Evolutionary conservation across 2,329 filamentous ascomycete species (phyloP).

Genomic region (Coniochaeta hoffmannii): DNA sequence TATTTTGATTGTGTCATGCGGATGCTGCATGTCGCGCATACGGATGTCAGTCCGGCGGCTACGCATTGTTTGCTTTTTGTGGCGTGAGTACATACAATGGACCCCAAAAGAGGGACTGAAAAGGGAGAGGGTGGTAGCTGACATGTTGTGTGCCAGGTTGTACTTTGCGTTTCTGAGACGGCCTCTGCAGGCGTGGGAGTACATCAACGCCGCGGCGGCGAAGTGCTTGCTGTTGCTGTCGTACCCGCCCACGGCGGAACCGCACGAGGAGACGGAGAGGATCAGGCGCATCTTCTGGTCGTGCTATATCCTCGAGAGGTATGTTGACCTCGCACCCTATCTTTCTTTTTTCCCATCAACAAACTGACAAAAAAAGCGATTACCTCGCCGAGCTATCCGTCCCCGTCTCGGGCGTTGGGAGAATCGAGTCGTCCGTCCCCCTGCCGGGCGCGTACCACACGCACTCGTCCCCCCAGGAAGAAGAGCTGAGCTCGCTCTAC

Average conservation of each 20-base stretch:
- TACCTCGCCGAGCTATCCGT: conserved; percentile 45
- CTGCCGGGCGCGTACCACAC: conserved; percentile 39
- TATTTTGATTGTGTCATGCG: conserved; percentile 40
- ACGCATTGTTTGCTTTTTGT: conserved; percentile 43
- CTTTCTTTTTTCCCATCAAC: neutral
- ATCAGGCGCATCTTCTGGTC: conserved; percentile 46
- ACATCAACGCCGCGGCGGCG: conserved; percentile 38
- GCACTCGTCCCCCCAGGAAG: conserved; percentile 27
- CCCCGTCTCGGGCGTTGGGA: conserved; percentile 40
- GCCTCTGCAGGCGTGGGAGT: conserved; percentile 45
- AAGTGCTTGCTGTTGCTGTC: conserved; percentile 42
- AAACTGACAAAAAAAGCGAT: conserved; percentile 25
- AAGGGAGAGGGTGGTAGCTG: accelerated
- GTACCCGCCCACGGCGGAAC: conserved; percentile 27
- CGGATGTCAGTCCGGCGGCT: conserved; percentile 35
- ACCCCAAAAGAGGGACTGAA: too few species aligned
- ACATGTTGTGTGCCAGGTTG: conserved; percentile 22
- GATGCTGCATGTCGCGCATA: conserved; percentile 36
- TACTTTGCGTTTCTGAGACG: conserved; percentile 43
- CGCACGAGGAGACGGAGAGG: conserved; percentile 35
- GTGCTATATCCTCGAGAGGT: conserved; percentile 47
- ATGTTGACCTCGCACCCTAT: neutral
- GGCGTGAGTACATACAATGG: conserved; percentile 34
- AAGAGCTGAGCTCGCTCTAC: conserved; percentile 42
- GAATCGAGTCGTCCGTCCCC: conserved; percentile 41